Percentiles rank a stretch among this genome's conserved stretches.
These are phyloP conservation scores for Echria macrotheca DNA, from an alignment of 495 filamentous ascomycete species.

Conservation along the genomic window DNA sequence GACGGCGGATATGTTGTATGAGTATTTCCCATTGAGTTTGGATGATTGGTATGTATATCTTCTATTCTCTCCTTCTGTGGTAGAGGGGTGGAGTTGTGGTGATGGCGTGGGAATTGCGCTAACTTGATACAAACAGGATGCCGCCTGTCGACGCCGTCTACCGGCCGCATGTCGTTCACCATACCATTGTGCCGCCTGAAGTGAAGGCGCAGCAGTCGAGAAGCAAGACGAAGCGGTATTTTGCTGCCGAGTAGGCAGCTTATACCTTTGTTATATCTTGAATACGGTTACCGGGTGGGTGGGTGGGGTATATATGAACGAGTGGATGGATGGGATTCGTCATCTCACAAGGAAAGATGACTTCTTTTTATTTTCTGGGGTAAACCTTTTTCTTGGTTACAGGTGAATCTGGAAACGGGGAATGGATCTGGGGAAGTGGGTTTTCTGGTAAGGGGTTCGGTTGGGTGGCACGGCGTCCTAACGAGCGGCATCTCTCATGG, in stretches of 20 bases:
- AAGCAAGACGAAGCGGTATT: slow-evolving; percentile 75
- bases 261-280: neutral
- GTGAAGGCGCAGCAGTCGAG: slow-evolving; percentile 64
- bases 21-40: slow-evolving; percentile 83
- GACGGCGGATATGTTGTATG: slow-evolving; percentile 74
- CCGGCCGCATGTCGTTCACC: slow-evolving; percentile 87
- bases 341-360: no score
- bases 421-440: no score
- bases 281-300: no score
- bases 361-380: no score
- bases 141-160: slow-evolving; percentile 89
- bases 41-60: slow-evolving; percentile 70
- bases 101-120: no score
- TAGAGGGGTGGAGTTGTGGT: neutral
- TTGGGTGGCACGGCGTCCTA: no score
- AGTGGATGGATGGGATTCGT: no score
- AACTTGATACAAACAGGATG: slow-evolving; percentile 49
- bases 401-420: no score
- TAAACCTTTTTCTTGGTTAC: no score
- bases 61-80: neutral
- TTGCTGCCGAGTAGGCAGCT: slow-evolving; percentile 46
- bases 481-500: no score
- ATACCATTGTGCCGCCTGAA: slow-evolving; percentile 71
- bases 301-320: no score
- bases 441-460: no score